Evolutionary conservation across 345 rosid species (phyloP).

Genomic region (Bruguiera gymnorhiza): DNA sequence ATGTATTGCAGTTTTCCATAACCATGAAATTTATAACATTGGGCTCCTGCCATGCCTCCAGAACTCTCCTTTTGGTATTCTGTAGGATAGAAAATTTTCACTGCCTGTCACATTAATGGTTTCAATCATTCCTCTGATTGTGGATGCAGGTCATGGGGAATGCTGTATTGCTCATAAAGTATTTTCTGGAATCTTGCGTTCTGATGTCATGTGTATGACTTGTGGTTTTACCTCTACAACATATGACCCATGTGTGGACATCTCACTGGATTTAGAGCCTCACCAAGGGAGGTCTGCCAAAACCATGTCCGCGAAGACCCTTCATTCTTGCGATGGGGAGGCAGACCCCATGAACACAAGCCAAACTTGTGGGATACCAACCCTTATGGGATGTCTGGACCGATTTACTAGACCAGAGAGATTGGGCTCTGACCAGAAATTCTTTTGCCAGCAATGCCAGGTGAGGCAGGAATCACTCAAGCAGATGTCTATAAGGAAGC

Average conservation of each 20-base stretch:
- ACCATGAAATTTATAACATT: no score
- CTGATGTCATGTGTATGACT: conserved; percentile 79
- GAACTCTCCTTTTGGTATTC: background rate
- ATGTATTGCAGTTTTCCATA: no score
- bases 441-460: conserved; percentile 80
- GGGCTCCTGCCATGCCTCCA: no score
- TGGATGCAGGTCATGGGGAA: conserved; percentile 62
- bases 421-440: conserved; percentile 86
- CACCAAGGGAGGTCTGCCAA: conserved; percentile 34
- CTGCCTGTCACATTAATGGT: background rate
- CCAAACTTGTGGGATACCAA: conserved; percentile 44
- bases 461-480: conserved; percentile 69
- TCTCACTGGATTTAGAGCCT: conserved; percentile 76
- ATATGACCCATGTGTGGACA: conserved; percentile 85
- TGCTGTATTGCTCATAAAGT: conserved; percentile 88
- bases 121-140: conserved; percentile 10
- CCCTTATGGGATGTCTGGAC: conserved; percentile 77
- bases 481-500: conserved; percentile 85
- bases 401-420: conserved; percentile 76
- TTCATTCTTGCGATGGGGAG: conserved; percentile 45
- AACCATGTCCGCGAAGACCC: conserved; percentile 29
- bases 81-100: no score
- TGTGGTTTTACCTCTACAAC: conserved; percentile 93
- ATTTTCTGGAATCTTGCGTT: conserved; percentile 85
- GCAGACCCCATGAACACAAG: conserved; percentile 34